Conservation (phyloP, 2,329 filamentous ascomycete species). For the Lecanicillium sp. region DNA sequence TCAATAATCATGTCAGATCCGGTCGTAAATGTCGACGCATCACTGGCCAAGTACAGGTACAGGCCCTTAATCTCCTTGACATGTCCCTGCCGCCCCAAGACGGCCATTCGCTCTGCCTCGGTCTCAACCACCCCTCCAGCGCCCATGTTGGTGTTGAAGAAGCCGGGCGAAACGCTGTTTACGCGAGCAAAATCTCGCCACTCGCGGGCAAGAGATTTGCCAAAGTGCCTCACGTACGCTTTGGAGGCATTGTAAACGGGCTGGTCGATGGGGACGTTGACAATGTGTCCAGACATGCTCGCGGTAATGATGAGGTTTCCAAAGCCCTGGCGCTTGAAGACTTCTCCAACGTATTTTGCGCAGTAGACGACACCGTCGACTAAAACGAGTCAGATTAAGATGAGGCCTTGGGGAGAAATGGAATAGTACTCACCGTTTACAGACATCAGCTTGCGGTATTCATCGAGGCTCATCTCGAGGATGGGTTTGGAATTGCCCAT, state of each 20-base stretch:
- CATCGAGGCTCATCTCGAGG: constrained; percentile 41
- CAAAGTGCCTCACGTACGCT: constrained; percentile 46
- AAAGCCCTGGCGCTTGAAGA: constrained; percentile 33
- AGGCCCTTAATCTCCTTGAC: constrained; percentile 15
- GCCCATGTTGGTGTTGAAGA: constrained; percentile 48
- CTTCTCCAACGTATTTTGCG: constrained; percentile 32
- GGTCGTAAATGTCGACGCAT: constrained; percentile 41
- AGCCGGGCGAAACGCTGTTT: constrained; percentile 37
- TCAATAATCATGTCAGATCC: constrained; percentile 41
- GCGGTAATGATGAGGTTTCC: constrained; percentile 45
- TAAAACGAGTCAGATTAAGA: neutral
- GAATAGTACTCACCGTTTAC: constrained; percentile 37
- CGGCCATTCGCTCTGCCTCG: constrained; percentile 41
- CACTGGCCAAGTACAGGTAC: constrained; percentile 44
- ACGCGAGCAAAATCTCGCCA: constrained; percentile 50
- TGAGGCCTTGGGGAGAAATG: neutral
- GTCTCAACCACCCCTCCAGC: constrained; percentile 32
- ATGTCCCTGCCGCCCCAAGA: constrained; percentile 11
- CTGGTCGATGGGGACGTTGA: constrained; percentile 44
- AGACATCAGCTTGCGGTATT: constrained; percentile 41
- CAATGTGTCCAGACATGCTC: constrained; percentile 39
- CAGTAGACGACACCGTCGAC: constrained; percentile 38
- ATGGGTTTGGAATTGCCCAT: constrained; percentile 47
- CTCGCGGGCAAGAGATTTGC: constrained; percentile 45
- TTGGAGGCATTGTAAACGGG: constrained; percentile 50